phyloP scores from a whole-genome alignment of 139 green algal genomes.

The Chlorella sorokiniana region DNA sequence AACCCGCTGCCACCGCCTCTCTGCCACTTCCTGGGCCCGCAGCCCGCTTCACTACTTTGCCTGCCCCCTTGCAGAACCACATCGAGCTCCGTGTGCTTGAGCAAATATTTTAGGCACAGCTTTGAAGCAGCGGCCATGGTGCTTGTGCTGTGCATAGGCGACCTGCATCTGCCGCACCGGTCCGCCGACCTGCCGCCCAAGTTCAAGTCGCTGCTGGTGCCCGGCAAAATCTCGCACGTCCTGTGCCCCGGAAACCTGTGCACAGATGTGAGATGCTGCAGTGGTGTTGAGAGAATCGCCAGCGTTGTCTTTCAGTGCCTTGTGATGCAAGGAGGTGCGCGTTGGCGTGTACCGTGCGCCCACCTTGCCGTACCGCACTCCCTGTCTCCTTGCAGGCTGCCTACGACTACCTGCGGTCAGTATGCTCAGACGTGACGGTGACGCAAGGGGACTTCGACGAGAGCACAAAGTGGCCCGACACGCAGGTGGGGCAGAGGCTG shows the following conservation, averaged over 20 bases:
- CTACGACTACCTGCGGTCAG: constrained; percentile 84
- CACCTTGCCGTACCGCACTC: too few relatives aligned
- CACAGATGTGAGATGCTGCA: constrained; percentile 62
- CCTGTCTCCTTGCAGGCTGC: constrained; percentile 58
- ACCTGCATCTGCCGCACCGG: constrained; percentile 92
- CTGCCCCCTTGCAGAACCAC: background rate
- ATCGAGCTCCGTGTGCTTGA: too few relatives aligned
- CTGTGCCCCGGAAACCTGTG: constrained; percentile 92
- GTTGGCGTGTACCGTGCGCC: too few relatives aligned
- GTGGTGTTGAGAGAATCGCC: background rate
- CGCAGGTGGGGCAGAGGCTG: constrained; percentile 56
- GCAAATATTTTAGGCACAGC: too few relatives aligned
- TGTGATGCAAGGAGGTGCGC: background rate
- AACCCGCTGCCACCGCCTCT: background rate
- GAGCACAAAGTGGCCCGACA: constrained; percentile 64
- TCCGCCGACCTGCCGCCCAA: constrained; percentile 83
- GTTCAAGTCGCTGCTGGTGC: constrained; percentile 92
- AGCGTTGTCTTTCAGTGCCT: background rate
- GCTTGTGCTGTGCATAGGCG: constrained; percentile 90
- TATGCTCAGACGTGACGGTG: constrained; percentile 79
- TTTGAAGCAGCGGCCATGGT: constrained; percentile 70
- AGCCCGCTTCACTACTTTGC: background rate
- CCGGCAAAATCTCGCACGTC: constrained; percentile 92
- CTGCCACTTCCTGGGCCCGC: background rate
- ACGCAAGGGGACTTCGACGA: constrained; percentile 94